Base-by-base conservation (phyloP, 495 filamentous ascomycete species). In the Hyaloscypha finlandica region DNA sequence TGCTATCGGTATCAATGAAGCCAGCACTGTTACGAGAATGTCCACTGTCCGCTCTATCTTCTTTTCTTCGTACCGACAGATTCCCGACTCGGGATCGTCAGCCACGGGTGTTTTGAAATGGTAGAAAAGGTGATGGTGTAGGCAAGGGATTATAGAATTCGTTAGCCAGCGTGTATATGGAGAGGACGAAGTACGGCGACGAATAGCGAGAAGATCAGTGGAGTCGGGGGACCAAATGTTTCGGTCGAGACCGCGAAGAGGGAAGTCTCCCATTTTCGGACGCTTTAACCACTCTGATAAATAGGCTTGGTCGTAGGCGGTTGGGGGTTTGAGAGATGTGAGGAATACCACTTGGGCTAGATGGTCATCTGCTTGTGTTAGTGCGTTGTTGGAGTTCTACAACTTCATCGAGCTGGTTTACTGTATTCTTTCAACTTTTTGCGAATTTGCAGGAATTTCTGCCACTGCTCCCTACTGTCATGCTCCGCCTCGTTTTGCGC, bases 1-100 rank as follows among this genome's bases (percentile, higher is more conserved):
- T 2, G 64, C 51, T n/a, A 75, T 71, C 1, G 76, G 77, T 8
- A 79, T 63, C 1, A 74, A 25, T 0, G 73, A 74, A 1, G 76
- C 70, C 16, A 77, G 33, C 22, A 78, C n/a, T 6, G 71, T 73
- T n/a, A 53, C 65, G 22, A 75, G 6, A n/a, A 64, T 64, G 20
- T 35, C 33, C 63, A 25, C 31, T 57, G 30, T 4, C 48, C 63
- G 33, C 59, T 64, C 45, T 25, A 59, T 3, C 11, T 55, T 31
- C n/a, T 12, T 4, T 59, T 64, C 54, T 9, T 25, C 20, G 30
- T 64, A 59, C 1, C 59, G 29, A 22, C 45, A 19, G 33, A 64
- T 59, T 22, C 39, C 55, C 3, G 61, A 60, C 31, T 37, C 35
- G n/a, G 31, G 25, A 20, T 66, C 57, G 37, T 16, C 9, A 9